Conservation (phyloP, 2,329 filamentous ascomycete genomes). For the Alternaria brassicicola region DNA sequence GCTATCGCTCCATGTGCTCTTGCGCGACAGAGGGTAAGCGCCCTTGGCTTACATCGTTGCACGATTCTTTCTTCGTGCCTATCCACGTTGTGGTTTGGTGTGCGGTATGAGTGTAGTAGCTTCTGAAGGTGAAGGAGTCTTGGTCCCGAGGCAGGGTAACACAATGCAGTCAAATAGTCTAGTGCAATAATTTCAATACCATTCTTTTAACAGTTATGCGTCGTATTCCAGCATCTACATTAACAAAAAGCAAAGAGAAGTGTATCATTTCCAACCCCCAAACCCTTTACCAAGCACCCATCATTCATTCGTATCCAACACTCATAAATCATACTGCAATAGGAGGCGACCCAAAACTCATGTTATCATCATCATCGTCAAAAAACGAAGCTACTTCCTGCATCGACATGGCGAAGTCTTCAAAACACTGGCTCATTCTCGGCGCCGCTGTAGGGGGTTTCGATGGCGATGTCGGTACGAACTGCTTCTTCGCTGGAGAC, state of each 20-base stretch:
- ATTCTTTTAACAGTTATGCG: neutral
- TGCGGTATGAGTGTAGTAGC: too few species aligned
- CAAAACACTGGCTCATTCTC: constrained; percentile 1
- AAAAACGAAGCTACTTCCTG: constrained; percentile 38
- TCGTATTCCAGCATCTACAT: neutral
- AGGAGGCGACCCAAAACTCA: constrained; percentile 30
- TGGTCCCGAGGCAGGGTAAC: too few species aligned
- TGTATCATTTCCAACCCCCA: constrained; percentile 10
- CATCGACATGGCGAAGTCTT: constrained; percentile 34
- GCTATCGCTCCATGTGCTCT: too few species aligned
- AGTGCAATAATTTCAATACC: too few species aligned
- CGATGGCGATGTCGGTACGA: neutral
- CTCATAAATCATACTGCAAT: constrained; percentile 20
- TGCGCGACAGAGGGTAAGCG: too few species aligned
- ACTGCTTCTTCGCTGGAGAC: neutral
- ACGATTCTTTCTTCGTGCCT: too few species aligned
- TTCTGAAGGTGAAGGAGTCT: too few species aligned
- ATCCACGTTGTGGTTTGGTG: too few species aligned
- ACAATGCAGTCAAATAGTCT: too few species aligned
- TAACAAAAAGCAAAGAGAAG: neutral
- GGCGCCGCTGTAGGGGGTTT: neutral
- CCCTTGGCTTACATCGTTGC: too few species aligned
- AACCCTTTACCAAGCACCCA: neutral
- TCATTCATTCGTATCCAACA: neutral
- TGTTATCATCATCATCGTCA: constrained; percentile 32